phyloP scores from a whole-genome alignment of 2,329 filamentous ascomycete species.

The Aspergillus sojae region DNA sequence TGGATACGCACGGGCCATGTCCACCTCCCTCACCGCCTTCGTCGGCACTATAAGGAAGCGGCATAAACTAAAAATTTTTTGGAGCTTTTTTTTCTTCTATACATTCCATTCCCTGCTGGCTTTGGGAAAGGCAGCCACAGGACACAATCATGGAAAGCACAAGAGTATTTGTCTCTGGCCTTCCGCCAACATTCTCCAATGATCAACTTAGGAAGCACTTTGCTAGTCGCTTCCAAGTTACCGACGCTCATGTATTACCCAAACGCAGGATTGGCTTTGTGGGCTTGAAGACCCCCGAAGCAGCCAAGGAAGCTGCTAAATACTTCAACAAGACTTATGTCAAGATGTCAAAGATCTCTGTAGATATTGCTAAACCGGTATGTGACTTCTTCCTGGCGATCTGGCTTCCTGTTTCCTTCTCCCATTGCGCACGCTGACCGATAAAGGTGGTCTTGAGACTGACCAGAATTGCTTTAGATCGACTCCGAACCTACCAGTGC shows the following conservation, averaged over 20 bases:
- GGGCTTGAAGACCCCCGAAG: slow-evolving; percentile 81
- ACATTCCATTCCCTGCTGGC: slow-evolving; percentile 17
- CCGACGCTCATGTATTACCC: slow-evolving; percentile 88
- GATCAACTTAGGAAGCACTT: slow-evolving; percentile 90
- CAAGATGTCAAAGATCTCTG: slow-evolving; percentile 89
- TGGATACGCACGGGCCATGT: slow-evolving; percentile 29
- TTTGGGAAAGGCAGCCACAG: slow-evolving; percentile 21
- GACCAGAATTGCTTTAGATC: slow-evolving; percentile 43
- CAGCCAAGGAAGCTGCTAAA: slow-evolving; percentile 80
- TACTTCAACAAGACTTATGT: slow-evolving; percentile 97
- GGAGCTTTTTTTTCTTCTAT: slow-evolving; percentile 17
- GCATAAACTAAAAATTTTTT: slow-evolving; percentile 31
- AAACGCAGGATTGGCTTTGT: slow-evolving; percentile 93
- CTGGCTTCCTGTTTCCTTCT: slow-evolving; percentile 20
- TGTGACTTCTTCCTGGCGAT: slow-evolving; percentile 32
- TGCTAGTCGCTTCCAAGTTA: slow-evolving; percentile 73
- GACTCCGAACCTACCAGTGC: slow-evolving; percentile 37
- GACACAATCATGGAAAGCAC: slow-evolving; percentile 68
- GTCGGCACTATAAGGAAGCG: slow-evolving; percentile 26
- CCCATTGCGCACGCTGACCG: slow-evolving; percentile 40
- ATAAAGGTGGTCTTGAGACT: slow-evolving; percentile 44
- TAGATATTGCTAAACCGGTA: slow-evolving; percentile 85
- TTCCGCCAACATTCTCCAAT: slow-evolving; percentile 84
- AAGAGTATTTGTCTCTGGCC: slow-evolving; percentile 70
- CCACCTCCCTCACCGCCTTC: slow-evolving; percentile 36